Conservation (phyloP, 2,329 filamentous ascomycete species). For the Pestalotiopsis sp. region DNA sequence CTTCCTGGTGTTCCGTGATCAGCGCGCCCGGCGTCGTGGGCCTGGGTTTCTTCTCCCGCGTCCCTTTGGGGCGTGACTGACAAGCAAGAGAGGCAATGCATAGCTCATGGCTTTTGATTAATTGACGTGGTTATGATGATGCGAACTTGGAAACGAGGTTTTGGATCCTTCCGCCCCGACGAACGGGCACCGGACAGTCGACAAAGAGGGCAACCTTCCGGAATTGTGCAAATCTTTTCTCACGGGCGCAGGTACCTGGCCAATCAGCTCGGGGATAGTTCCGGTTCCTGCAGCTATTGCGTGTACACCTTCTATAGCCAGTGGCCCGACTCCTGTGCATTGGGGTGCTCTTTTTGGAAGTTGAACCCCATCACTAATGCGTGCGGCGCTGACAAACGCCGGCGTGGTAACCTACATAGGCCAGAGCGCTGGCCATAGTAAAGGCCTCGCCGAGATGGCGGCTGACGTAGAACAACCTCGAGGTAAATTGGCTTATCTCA, state of each 20-base stretch:
- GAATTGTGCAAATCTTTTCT: not conserved
- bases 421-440: not conserved
- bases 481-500: conserved; percentile 13
- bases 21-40: not conserved
- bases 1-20: not conserved
- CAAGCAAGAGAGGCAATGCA: not conserved
- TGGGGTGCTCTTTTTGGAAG: conserved; percentile 9
- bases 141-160: not conserved
- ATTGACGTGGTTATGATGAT: not conserved
- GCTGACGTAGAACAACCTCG: conserved; percentile 4
- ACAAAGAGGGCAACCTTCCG: conserved; percentile 8
- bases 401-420: conserved; percentile 9
- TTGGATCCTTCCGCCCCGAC: not conserved
- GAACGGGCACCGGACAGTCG: not conserved
- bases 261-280: not conserved
- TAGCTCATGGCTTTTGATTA: not conserved
- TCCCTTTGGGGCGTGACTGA: not conserved
- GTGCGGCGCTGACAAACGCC: conserved; percentile 6
- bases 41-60: not conserved
- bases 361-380: conserved; percentile 1
- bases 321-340: not conserved
- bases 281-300: not conserved
- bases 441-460: conserved; percentile 12
- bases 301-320: not conserved
- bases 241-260: not conserved